Evolutionary conservation across 2,329 filamentous ascomycete genomes (phyloP).

Genomic region (Fusarium sp.): DNA sequence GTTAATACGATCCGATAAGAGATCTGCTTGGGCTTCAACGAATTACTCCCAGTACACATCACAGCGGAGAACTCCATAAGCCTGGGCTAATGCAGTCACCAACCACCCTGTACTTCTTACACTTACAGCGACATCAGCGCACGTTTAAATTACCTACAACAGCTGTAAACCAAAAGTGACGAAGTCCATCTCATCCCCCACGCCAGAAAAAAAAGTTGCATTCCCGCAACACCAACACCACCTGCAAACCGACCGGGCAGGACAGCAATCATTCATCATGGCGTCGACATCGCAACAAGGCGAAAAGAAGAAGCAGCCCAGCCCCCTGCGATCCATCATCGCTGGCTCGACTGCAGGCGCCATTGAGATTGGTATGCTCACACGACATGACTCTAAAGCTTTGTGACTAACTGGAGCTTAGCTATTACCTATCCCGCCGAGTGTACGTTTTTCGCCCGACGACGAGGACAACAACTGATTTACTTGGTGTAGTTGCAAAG

Average conservation of each 20-base stretch:
- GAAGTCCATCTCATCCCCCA: constrained; percentile 38
- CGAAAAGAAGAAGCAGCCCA: constrained; percentile 66
- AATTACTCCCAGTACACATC: background rate
- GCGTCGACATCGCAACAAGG: constrained; percentile 41
- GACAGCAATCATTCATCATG: constrained; percentile 38
- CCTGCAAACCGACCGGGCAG: constrained; percentile 6
- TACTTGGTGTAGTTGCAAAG: constrained; percentile 77
- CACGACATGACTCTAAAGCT: background rate
- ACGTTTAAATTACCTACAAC: constrained; percentile 18
- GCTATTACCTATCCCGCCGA: constrained; percentile 95
- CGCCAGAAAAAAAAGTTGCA: constrained; percentile 29
- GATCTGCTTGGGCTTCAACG: background rate
- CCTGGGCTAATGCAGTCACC: background rate
- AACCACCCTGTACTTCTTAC: background rate
- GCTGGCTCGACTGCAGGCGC: constrained; percentile 95
- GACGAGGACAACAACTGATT: constrained; percentile 13
- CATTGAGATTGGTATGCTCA: constrained; percentile 82
- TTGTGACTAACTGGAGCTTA: constrained; percentile 41
- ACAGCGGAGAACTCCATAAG: background rate
- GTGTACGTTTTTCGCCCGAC: constrained; percentile 65
- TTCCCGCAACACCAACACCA: background rate
- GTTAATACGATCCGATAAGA: background rate
- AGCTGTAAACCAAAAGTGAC: constrained; percentile 36
- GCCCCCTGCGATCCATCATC: constrained; percentile 86
- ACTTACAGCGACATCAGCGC: constrained; percentile 42